Base-by-base conservation (phyloP, 306 rosid species). In the Cucurbita pepo region DNA sequence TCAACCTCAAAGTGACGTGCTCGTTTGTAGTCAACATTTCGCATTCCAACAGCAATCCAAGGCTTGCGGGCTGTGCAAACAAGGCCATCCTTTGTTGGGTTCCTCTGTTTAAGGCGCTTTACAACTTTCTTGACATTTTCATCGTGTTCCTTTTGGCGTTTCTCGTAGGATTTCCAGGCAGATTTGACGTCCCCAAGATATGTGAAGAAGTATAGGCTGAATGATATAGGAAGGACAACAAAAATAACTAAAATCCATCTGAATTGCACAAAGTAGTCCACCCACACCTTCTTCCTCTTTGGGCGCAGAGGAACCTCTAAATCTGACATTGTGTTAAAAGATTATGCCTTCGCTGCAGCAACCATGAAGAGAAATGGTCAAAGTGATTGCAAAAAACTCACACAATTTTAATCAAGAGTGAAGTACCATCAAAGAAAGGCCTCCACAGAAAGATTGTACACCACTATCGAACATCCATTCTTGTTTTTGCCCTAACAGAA, bases 1-100 rank as follows among this genome's bases (percentile, higher is more conserved):
- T 94, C 99, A 12, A 94, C 96, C 81, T 94, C 99, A 48, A 90
- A 94, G 75, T 94, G 99, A 7, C 99, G 90, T 53, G 99, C 97
- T 19, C 97, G 85, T 83, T 94, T 94, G 62, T 94, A 94, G 84
- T 94, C 99, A 69, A 94, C 98, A 80, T 94, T 94, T 38, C 98
- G 79, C 98, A 91, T 94, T 60, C 98, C 98, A 72, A 91, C 98
- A 6, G 98, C 98, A 63, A 94, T 89, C 88, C 89, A 94, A 2
- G 98, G 98, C 72, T 91, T 94, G 4, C 97, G 87, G 30, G 98
- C 98, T 3, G 98, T 94, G 78, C 98, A 94, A 53, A 94, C 96
- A 71, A 94, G 99, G 37, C 99, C 99, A 73, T 91, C 97, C 81
- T 83, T 94, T 2, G 88, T 72, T 3, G 97, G 88, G 51, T 94